Evolutionary conservation across 2,329 filamentous ascomycete species (phyloP), one percentile per base, ranked within the genome.

Genomic region (Sclerotinia nivalis): DNA sequence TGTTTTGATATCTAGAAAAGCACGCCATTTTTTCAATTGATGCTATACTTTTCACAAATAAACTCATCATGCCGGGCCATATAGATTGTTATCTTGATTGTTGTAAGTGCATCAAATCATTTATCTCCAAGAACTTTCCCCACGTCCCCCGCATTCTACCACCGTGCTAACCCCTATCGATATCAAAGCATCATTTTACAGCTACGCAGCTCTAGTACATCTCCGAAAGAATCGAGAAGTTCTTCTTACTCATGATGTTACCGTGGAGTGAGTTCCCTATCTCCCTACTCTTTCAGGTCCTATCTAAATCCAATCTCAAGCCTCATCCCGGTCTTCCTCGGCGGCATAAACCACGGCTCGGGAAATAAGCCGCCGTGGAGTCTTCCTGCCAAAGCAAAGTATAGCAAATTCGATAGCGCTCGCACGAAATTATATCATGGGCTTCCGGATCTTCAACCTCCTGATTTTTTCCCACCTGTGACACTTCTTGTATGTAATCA

Each of bases 351-450:
- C 34, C 49, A 65, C 25, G 62, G 64, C 31, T 40, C 73, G 87
- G 90, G 90, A 64, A 95, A 96, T 79, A 87, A 87, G 73, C 91
- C 92, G 0, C 92, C 92, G 0, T 93, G 91, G 90, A 83, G 83
- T 0, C 82, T 92, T 43, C 86, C 88, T 2, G 88, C 87, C 56
- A 94, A 94, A 82, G 88, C 85, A 31, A 78, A 76, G 1, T 89
- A 93, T 76, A 82, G 85, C 62, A 75, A 75, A 37, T 85, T 81
- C 70, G 87, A 89, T 74, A 75, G 75, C 4, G 75, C 78, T 28
- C 80, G 86, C 56, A 84, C 85, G n/a, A 81, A 82, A 70, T 80
- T 80, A 67, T 85, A 87, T 75, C 87, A 87, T 72, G 81, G 81
- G 2, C 76, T 82, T 1, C 78, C 80, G 4, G 76, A 81, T 18